Evolutionary conservation across 805 yeast genomes (phyloP).

Genomic region (Candida saitoana): DNA sequence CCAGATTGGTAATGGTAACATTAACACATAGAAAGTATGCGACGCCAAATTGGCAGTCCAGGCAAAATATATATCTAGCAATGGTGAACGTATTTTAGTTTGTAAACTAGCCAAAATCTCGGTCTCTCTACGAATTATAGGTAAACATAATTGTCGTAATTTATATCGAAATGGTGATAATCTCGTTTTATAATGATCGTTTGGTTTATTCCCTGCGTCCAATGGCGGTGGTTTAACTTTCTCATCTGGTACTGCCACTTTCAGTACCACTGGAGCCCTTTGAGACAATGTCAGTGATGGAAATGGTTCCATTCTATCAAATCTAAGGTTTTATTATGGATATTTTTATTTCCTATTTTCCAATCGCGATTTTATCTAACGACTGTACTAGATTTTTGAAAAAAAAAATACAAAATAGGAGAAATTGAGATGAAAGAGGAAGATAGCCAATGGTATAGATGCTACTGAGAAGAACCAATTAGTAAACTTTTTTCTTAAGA

Average conservation of each 20-base stretch:
- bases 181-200: conserved; percentile 57
- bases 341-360: not conserved
- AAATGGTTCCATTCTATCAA: not conserved
- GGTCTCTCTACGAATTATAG: conserved; percentile 63
- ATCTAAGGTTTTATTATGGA: no score
- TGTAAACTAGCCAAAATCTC: conserved; percentile 57
- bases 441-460: no score
- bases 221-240: not conserved
- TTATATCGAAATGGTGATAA: conserved; percentile 54
- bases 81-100: conserved; percentile 39
- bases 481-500: no score
- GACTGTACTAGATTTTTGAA: no score
- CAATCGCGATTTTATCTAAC: not conserved
- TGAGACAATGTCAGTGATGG: not conserved
- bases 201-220: conserved; percentile 76
- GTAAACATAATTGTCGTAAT: conserved; percentile 51
- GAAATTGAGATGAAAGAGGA: no score
- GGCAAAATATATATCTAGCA: conserved; percentile 72
- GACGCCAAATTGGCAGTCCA: conserved; percentile 87
- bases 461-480: no score
- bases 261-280: not conserved
- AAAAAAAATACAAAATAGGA: no score
- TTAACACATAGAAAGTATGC: conserved; percentile 87
- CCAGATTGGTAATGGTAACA: conserved; percentile 86
- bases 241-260: no score